phyloP scores from a whole-genome alignment of 1,284 basidiomycete genomes.

The Schizophyllum amplum region DNA sequence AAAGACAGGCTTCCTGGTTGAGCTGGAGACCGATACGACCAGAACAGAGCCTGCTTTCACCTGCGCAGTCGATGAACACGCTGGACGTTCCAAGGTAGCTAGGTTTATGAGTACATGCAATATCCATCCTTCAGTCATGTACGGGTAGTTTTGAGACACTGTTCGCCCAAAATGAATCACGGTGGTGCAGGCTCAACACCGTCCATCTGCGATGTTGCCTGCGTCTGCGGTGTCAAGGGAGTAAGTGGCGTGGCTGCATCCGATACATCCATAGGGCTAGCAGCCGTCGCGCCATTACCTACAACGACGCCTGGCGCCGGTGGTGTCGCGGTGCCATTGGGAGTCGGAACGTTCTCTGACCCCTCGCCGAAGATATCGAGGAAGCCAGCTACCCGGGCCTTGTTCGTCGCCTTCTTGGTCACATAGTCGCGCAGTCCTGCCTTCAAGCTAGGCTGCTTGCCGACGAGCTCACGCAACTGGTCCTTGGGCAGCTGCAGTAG shows the following conservation, averaged over 20 bases:
- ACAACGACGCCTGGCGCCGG: no score
- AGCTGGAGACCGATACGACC: no score
- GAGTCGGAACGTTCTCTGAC: constrained; percentile 19
- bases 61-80: no score
- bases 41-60: no score
- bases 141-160: no score
- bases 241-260: neutral
- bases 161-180: no score
- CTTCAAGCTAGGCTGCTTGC: constrained; percentile 83
- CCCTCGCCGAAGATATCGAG: constrained; percentile 73
- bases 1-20: no score
- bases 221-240: neutral
- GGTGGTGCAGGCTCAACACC: neutral
- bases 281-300: no score
- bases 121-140: no score
- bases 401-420: constrained; percentile 75
- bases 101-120: no score
- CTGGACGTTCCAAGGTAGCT: no score
- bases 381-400: constrained; percentile 73
- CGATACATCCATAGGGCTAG: neutral
- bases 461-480: constrained; percentile 83
- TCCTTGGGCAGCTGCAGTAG: constrained; percentile 90
- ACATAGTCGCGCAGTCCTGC: constrained; percentile 81
- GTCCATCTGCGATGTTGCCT: neutral
- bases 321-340: neutral